Percentiles rank a stretch among this genome's conserved stretches.
These are phyloP conservation scores for Schizosaccharomyces lindneri DNA, from an alignment of 805 yeast genomes.

Conservation along the genomic window DNA sequence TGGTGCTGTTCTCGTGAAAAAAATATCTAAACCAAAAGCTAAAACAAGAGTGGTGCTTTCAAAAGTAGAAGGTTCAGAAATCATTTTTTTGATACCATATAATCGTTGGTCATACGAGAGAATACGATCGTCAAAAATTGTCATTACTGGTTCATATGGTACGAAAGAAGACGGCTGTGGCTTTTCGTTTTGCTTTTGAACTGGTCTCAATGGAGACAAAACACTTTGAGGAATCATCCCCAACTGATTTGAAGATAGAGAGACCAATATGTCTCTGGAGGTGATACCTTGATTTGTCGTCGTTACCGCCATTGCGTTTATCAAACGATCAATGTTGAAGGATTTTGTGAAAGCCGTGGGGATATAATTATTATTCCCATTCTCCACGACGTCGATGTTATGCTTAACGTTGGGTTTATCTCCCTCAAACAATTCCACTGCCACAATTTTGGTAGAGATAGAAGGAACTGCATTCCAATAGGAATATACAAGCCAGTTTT, in stretches of 20 bases:
- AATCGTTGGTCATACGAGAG: conserved; percentile 21
- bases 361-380: not conserved
- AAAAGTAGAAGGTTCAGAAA: conserved; percentile 30
- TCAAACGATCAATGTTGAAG: conserved; percentile 35
- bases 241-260: conserved; percentile 27
- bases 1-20: conserved; percentile 56
- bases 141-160: conserved; percentile 37
- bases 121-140: conserved; percentile 23
- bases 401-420: conserved; percentile 24
- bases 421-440: conserved; percentile 60
- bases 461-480: conserved; percentile 27
- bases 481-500: conserved; percentile 59
- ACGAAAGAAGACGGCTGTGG: conserved; percentile 25
- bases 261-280: conserved; percentile 36
- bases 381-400: not conserved
- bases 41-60: conserved; percentile 57
- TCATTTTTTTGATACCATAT: conserved; percentile 11
- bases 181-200: conserved; percentile 12
- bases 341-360: conserved; percentile 12
- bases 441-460: conserved; percentile 33
- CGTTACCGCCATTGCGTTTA: conserved; percentile 28
- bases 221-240: conserved; percentile 19
- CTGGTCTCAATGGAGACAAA: conserved; percentile 45
- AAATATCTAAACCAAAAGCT: conserved; percentile 46
- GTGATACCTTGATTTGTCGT: conserved; percentile 43